phyloP scores from a whole-genome alignment of 306 rosid species.

The Cicer bijugum region DNA sequence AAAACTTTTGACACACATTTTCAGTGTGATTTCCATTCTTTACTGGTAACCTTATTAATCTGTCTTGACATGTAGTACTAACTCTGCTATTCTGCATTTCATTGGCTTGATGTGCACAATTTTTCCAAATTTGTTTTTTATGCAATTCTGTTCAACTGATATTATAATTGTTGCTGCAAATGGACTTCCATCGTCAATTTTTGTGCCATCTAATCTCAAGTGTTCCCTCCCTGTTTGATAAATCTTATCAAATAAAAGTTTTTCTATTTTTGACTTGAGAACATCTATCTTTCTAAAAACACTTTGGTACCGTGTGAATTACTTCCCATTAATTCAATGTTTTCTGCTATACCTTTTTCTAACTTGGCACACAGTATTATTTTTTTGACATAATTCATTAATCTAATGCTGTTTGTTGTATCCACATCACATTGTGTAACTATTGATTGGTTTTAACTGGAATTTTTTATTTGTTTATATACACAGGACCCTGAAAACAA shows the following conservation, averaged over 20 bases:
- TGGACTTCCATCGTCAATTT: neutral
- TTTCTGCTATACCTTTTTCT: constrained; percentile 12
- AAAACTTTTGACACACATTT: neutral
- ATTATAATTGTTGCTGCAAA: neutral
- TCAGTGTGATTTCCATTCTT: neutral
- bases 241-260: neutral
- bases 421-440: neutral
- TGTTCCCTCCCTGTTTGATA: neutral
- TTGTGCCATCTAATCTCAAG: neutral
- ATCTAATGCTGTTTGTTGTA: neutral
- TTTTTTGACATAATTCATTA: neutral
- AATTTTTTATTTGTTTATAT: constrained; percentile 17
- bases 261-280: neutral
- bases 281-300: neutral
- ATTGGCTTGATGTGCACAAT: neutral
- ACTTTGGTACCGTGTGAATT: neutral
- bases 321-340: constrained; percentile 3
- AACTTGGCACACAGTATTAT: neutral
- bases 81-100: constrained; percentile 8
- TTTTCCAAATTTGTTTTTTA: neutral
- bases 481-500: constrained; percentile 82
- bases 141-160: neutral
- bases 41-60: neutral
- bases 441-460: constrained; percentile 39
- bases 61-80: neutral